Conservation (phyloP, 2,329 filamentous ascomycete genomes). For the Gaeumannomyces tritici region DNA sequence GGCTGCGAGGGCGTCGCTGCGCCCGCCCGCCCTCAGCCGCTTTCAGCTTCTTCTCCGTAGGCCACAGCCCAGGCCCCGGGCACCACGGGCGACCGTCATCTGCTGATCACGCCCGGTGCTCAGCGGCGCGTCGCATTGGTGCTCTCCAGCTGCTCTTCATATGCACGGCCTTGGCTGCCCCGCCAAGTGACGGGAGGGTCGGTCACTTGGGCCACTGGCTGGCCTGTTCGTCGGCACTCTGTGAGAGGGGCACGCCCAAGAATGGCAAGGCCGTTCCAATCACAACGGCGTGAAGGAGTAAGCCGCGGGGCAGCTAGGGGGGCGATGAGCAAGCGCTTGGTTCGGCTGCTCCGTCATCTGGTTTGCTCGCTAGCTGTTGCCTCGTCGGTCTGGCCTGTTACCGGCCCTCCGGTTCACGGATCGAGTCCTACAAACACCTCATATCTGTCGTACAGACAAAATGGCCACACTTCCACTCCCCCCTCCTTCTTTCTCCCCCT, state of each 20-base stretch:
- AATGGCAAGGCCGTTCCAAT: not conserved
- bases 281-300: not conserved
- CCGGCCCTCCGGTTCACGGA: not conserved
- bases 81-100: not conserved
- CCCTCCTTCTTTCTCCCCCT: not conserved
- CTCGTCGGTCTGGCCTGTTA: not conserved
- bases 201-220: not conserved
- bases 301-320: not conserved
- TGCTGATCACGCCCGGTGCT: not conserved
- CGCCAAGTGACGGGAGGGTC: not conserved
- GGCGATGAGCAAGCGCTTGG: not conserved
- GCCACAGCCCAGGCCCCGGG: no score
- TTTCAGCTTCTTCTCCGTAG: not conserved
- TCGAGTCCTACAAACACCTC: not conserved
- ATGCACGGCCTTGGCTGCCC: not conserved
- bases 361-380: not conserved
- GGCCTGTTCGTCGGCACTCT: not conserved
- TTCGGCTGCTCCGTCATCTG: not conserved
- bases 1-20: not conserved
- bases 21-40: not conserved
- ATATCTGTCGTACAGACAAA: not conserved
- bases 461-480: not conserved
- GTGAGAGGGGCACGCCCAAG: not conserved
- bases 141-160: not conserved
- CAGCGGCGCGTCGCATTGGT: not conserved